phyloP scores from a whole-genome alignment of 1,139 yeast species.

The Candida mesenterica region DNA sequence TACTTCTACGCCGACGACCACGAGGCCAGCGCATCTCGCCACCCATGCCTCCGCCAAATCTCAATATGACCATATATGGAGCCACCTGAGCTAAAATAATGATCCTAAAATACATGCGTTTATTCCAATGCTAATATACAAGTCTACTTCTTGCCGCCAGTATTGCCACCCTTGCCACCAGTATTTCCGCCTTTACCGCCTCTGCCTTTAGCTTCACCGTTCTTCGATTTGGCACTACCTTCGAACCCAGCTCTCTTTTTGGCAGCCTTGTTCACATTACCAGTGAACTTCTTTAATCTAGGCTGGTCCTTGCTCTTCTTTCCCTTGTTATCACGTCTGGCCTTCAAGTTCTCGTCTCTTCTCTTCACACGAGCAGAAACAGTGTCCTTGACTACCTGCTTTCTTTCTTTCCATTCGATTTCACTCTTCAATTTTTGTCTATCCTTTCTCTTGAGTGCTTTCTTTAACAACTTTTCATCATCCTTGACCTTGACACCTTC shows the following conservation, averaged over 20 bases:
- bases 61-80: too few species aligned
- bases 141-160: constrained; percentile 16
- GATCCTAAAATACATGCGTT: constrained; percentile 1
- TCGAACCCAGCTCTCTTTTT: constrained; percentile 61
- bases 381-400: constrained; percentile 71
- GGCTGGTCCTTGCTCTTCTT: constrained; percentile 65
- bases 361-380: constrained; percentile 75
- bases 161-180: background rate
- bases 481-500: constrained; percentile 89
- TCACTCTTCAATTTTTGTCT: constrained; percentile 78
- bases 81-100: background rate
- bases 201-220: constrained; percentile 12
- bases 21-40: too few species aligned
- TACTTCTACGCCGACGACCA: too few species aligned
- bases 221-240: constrained; percentile 46
- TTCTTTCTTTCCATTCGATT: constrained; percentile 84
- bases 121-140: constrained; percentile 4
- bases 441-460: constrained; percentile 81
- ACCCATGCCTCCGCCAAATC: too few species aligned
- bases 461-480: constrained; percentile 82
- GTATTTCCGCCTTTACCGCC: background rate
- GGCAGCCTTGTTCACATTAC: constrained; percentile 41
- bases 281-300: constrained; percentile 67
- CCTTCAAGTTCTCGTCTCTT: constrained; percentile 84
- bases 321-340: constrained; percentile 79